These are phyloP conservation scores for Colletotrichum tropicicola DNA, from an alignment of 2,329 filamentous ascomycete genomes.

Conservation along the genomic window DNA sequence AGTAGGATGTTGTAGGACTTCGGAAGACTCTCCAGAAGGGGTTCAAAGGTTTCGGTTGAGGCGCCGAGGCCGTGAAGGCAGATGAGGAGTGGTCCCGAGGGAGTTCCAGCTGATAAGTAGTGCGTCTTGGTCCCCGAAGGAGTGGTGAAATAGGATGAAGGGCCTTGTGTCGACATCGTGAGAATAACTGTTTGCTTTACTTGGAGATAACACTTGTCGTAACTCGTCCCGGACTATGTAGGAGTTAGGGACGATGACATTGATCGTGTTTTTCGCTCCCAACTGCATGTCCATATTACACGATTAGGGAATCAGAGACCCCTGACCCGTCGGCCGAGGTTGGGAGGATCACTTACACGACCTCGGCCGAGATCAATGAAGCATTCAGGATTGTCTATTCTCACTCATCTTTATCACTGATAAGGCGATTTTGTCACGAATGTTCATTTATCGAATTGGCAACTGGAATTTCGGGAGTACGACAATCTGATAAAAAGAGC, in stretches of 20 bases:
- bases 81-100: slow-evolving; percentile 35
- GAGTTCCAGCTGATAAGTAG: slow-evolving; percentile 34
- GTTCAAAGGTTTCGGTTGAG: slow-evolving; percentile 32
- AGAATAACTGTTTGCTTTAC: background rate
- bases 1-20: slow-evolving; percentile 30
- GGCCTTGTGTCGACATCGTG: background rate
- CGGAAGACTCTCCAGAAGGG: slow-evolving; percentile 32
- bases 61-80: slow-evolving; percentile 40
- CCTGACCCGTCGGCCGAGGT: background rate
- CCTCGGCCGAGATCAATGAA: background rate
- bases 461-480: no score
- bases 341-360: background rate
- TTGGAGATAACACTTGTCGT: background rate
- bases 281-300: background rate
- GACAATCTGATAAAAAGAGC: background rate
- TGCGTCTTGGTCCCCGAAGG: slow-evolving; percentile 36
- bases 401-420: background rate
- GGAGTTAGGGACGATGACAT: no score
- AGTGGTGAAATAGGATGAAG: slow-evolving; percentile 21
- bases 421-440: no score
- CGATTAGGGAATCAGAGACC: background rate
- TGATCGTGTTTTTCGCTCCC: no score
- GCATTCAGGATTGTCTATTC: background rate
- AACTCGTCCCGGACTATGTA: no score
- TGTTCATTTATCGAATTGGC: no score